Conservation (phyloP, 2,329 filamentous ascomycete species). For the Myriosclerotinia duriaeana region DNA sequence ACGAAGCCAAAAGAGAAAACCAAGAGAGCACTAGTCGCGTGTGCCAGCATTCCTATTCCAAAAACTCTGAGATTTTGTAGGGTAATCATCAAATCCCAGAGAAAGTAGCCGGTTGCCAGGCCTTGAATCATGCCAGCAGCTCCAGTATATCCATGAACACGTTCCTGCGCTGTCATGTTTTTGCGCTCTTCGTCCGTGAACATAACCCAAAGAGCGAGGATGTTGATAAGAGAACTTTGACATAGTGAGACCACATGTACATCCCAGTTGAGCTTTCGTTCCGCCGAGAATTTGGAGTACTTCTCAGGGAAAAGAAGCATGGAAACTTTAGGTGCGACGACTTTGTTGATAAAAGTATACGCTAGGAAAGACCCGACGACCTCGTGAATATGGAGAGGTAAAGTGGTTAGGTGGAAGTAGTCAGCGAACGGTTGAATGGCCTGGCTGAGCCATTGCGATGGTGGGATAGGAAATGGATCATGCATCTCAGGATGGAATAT, state of each 20-base stretch:
- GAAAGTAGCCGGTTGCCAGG: slow-evolving; percentile 76
- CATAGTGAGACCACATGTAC: slow-evolving; percentile 82
- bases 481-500: slow-evolving; percentile 31
- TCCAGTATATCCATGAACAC: slow-evolving; percentile 77
- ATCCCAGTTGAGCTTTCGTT: slow-evolving; percentile 74
- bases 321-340: slow-evolving; percentile 68
- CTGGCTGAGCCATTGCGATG: slow-evolving; percentile 52
- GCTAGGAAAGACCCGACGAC: slow-evolving; percentile 63
- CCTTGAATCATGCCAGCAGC: slow-evolving; percentile 71
- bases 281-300: slow-evolving; percentile 63
- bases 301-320: slow-evolving; percentile 58
- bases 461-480: slow-evolving; percentile 65
- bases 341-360: slow-evolving; percentile 67
- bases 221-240: slow-evolving; percentile 72
- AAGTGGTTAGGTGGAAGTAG: slow-evolving; percentile 58
- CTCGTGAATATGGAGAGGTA: slow-evolving; percentile 78
- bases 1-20: slow-evolving; percentile 81
- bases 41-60: slow-evolving; percentile 58
- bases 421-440: slow-evolving; percentile 65
- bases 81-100: slow-evolving; percentile 78
- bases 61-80: slow-evolving; percentile 68
- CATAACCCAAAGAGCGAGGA: slow-evolving; percentile 72
- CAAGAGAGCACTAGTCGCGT: slow-evolving; percentile 70
- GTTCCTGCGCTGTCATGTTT: slow-evolving; percentile 64
- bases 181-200: slow-evolving; percentile 64